phyloP scores from a whole-genome alignment of 352 stramenopile species.

The Plasmopara muralis region DNA sequence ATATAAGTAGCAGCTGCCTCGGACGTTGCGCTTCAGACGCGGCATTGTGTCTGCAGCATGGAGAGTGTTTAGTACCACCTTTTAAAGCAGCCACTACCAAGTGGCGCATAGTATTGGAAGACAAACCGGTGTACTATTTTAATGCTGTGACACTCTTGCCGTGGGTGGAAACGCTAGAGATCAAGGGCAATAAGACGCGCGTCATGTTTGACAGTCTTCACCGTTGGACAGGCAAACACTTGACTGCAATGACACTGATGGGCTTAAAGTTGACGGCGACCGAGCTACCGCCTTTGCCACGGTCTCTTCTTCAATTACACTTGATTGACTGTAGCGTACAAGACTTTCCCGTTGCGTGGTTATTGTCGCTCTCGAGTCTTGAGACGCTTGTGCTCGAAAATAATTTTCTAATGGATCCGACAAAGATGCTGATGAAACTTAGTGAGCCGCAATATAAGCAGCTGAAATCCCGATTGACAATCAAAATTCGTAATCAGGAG shows the following conservation, averaged over 20 bases:
- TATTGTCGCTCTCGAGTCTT: conserved; percentile 15
- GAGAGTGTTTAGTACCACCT: conserved; percentile 8
- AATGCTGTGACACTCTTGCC: conserved; percentile 4
- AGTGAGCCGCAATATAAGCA: conserved; percentile 16
- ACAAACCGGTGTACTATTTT: conserved; percentile 5
- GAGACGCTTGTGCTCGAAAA: conserved; percentile 17
- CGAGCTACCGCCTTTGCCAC: conserved; percentile 18
- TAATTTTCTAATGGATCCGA: conserved; percentile 9
- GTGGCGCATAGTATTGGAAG: conserved; percentile 16
- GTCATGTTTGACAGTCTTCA: conserved; percentile 15
- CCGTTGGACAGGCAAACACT: conserved; percentile 11
- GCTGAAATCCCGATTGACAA: conserved; percentile 8
- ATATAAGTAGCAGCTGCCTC: conserved; percentile 1
- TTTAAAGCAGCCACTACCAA: background rate
- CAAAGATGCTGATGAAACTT: conserved; percentile 9
- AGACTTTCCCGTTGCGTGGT: conserved; percentile 9
- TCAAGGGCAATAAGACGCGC: conserved; percentile 16
- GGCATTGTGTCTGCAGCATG: conserved; percentile 2
- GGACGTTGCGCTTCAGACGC: conserved; percentile 5
- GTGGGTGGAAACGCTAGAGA: conserved; percentile 9
- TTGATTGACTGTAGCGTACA: conserved; percentile 23
- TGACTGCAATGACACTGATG: conserved; percentile 26
- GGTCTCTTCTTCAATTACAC: conserved; percentile 15
- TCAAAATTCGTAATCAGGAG: conserved; percentile 1
- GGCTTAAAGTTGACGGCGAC: conserved; percentile 25